Base-by-base conservation (phyloP, 106 monocot species). In the Dactylorhiza incarnata region DNA sequence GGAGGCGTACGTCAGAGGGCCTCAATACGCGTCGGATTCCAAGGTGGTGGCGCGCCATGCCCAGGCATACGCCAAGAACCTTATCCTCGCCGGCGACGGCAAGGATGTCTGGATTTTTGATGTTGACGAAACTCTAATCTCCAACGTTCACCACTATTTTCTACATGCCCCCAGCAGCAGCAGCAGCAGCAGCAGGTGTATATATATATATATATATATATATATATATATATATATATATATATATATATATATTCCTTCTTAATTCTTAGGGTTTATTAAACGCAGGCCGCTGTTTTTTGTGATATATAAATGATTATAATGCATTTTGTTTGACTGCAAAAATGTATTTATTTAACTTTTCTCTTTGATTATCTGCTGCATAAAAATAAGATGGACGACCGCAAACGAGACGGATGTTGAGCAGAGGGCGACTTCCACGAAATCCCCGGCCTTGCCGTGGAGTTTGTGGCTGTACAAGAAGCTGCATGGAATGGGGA, bases 31-130 rank as follows among this genome's bases (percentile, higher is more conserved):
- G 29, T 46, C 48, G 47, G 88, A 89, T 71, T 81, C 85, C 14
- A 68, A 65, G 5, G 74, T 85, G 5, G 82, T 81, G 29, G 73
- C 59, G 47, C 45, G 26, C 46, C 59, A 76, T 44, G 85, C 85
- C 15, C 26, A 76, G 8, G 69, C 45, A 17, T 85, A 79, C 78
- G 83, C 74, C 23, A 48, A 65, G 76, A 45, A 50, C 9, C 29
- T 88, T 22, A 7, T 43, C 22, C 55, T 83, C n/a, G 5, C 19
- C 46, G 80, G 78, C 49, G 78, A 85, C 29, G 83, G 88, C 23
- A 85, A 68, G 78, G 81, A 83, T 16, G 74, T 62, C 0, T 85
- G 85, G 88, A 68, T 89, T 49, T 85, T 89, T 46, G 85, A 89
- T 45, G 53, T 89, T 19, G 85, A 85, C 37, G 85, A 89, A 70